Base-by-base conservation (phyloP, 2,329 filamentous ascomycete species). In the Fusarium miscanthi region DNA sequence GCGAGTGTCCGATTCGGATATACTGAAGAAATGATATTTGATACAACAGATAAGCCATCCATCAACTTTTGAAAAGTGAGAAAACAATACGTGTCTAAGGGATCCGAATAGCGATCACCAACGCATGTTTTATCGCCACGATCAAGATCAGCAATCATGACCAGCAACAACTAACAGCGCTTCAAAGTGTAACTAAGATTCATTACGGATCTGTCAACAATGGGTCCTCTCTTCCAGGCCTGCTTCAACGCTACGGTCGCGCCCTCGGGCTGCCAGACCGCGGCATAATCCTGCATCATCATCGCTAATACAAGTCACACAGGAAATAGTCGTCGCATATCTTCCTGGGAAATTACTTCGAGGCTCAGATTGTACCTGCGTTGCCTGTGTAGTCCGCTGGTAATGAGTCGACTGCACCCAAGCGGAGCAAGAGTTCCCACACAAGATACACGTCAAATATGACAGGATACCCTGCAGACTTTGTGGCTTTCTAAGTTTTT, bases 281-380 rank as follows among this genome's bases (percentile, higher is more conserved):
- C 56, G 41, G 68, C 40, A 60, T 63, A 56, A 45, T 63, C 45
- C 54, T 73, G 46, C 46, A 68, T 64, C 42, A 19, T 52, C 66
- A 68, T 73, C 65, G 52, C 53, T 46, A 59, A 74, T 60, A 75
- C 66, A 76, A 77, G 74, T 73, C 74, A 74, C 45, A 61, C 62
- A 70, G 48, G 51, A 67, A 63, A 65, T 43, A 66, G 70, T 35
- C 59, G 68, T 73, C 61, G 48, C 63, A 69, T 45, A 51, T 58
- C 42, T 43, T 49, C 19, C 43, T 54, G 69, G 49, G 13, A 57
- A 74, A 74, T 71, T 66, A 70, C 69, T 57, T 68, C 60, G 61
- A 74, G 51, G 58, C 59, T 71, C 66, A 58, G 49, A 49, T 56
- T 66, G 53, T 48, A 33, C 21, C 51, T 51, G 51, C 63, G 37